These are phyloP conservation scores for Puccinia polysora DNA, from an alignment of 1,284 basidiomycete species.

Conservation along the genomic window DNA sequence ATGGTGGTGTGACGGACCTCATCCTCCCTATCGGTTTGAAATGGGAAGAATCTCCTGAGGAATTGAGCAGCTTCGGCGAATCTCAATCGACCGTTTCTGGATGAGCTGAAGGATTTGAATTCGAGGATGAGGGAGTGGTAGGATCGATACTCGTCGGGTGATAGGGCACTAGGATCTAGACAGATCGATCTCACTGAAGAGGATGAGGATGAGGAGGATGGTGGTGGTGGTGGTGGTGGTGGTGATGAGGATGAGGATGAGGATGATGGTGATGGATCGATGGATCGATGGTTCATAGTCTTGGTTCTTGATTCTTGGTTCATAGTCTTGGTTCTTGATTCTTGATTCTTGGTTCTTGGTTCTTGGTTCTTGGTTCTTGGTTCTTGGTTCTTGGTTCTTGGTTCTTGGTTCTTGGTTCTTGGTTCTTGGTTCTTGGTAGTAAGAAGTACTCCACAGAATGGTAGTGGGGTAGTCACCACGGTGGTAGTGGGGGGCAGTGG, in stretches of 20 bases:
- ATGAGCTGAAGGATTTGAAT: background rate
- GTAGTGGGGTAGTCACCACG: no score
- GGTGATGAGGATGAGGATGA: background rate
- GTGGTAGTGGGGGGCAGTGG: no score
- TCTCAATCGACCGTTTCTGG: slow-evolving; percentile 1
- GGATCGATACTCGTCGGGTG: slow-evolving; percentile 10
- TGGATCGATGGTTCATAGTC: background rate
- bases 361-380: no score
- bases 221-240: background rate
- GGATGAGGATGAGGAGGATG: background rate
- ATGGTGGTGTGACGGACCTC: slow-evolving; percentile 16
- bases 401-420: no score
- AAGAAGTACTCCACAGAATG: no score
- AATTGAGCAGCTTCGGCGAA: slow-evolving; percentile 38
- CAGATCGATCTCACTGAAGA: slow-evolving; percentile 12
- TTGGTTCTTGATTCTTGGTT: no score
- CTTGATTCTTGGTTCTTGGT: no score
- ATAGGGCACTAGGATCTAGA: slow-evolving; percentile 14
- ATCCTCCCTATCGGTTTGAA: slow-evolving; percentile 28
- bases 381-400: no score
- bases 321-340: no score
- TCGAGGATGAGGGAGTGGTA: slow-evolving; percentile 25
- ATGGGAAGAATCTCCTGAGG: slow-evolving; percentile 29
- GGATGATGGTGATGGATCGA: background rate
- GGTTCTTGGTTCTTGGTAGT: no score